A percentile compares a stretch with the other conserved stretches of the same genome.
Conservation (phyloP, 2,329 filamentous ascomycete genomes). For the Rhynchosporium graminicola region DNA sequence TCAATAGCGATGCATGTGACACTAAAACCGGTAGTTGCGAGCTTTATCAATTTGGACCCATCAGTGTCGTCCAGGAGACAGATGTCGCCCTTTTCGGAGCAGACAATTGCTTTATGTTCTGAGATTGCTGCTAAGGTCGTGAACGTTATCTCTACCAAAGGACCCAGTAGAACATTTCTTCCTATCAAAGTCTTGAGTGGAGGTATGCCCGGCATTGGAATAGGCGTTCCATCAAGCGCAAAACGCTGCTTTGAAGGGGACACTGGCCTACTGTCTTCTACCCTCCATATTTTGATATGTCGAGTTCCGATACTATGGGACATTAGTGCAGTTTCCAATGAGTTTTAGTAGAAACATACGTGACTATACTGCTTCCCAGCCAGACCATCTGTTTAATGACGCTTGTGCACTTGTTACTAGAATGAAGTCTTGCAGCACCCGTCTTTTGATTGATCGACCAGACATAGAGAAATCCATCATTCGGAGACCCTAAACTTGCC, state of each 20-base stretch:
- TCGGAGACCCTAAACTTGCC: slow-evolving; percentile 82
- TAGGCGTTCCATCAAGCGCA: slow-evolving; percentile 45
- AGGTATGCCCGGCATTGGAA: slow-evolving; percentile 43
- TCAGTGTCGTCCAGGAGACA: slow-evolving; percentile 79
- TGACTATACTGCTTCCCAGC: slow-evolving; percentile 82
- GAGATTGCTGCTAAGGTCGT: slow-evolving; percentile 74
- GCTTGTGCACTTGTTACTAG: slow-evolving; percentile 90
- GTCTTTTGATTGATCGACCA: slow-evolving; percentile 85
- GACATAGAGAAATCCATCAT: slow-evolving; percentile 91
- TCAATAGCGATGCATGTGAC: slow-evolving; percentile 45
- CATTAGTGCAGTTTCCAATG: slow-evolving; percentile 24
- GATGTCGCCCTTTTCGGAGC: slow-evolving; percentile 85
- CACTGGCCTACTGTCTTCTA: slow-evolving; percentile 63
- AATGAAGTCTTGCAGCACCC: slow-evolving; percentile 76
- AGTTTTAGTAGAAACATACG: slow-evolving; percentile 45
- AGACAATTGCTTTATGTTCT: slow-evolving; percentile 74
- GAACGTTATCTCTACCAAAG: slow-evolving; percentile 81
- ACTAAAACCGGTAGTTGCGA: slow-evolving; percentile 66
- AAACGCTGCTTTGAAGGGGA: slow-evolving; percentile 67
- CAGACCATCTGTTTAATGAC: slow-evolving; percentile 84
- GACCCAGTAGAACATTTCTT: slow-evolving; percentile 82
- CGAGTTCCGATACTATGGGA: slow-evolving; percentile 67
- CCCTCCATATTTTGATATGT: slow-evolving; percentile 90
- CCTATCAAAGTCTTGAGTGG: slow-evolving; percentile 73
- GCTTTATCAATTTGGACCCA: slow-evolving; percentile 67